phyloP scores from a whole-genome alignment of 495 filamentous ascomycete genomes.

The Xylaria intraflava region DNA sequence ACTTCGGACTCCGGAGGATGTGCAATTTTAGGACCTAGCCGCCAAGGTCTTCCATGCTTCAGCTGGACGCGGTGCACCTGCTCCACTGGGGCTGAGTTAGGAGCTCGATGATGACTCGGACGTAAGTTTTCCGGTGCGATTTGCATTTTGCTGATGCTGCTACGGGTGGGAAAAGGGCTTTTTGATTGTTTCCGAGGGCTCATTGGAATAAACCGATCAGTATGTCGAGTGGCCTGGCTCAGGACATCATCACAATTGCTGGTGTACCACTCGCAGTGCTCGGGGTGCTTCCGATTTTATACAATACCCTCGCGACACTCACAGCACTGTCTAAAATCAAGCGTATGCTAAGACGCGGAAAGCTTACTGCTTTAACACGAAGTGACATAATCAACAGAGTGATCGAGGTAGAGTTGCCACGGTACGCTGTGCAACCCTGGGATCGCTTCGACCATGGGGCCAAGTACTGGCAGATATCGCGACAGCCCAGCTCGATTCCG shows the following conservation, averaged over 20 bases:
- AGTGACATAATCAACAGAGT: conserved; percentile 57
- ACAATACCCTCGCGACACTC: conserved; percentile 50
- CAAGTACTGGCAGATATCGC: conserved; percentile 50
- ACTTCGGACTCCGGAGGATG: too few relatives aligned
- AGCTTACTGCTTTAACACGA: conserved; percentile 50
- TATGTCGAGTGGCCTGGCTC: conserved; percentile 22
- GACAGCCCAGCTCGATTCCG: conserved; percentile 42
- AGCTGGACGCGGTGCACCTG: conserved; percentile 32
- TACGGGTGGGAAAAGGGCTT: not conserved
- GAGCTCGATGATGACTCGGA: conserved; percentile 41
- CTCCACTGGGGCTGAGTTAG: conserved; percentile 56
- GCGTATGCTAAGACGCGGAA: conserved; percentile 45
- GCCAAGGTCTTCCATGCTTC: conserved; percentile 25
- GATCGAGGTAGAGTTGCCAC: conserved; percentile 59
- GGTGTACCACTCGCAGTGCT: conserved; percentile 59
- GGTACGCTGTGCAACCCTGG: conserved; percentile 54
- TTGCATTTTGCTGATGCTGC: not conserved
- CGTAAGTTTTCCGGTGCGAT: not conserved
- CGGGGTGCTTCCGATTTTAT: conserved; percentile 62
- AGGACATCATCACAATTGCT: conserved; percentile 47
- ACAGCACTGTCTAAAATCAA: conserved; percentile 51
- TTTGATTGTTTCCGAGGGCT: not conserved
- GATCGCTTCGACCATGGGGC: conserved; percentile 44
- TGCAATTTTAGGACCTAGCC: too few relatives aligned
- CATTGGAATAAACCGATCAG: not conserved